Conservation (phyloP, 371 early-diverging fungal genomes). For the Haplosporangium sp. region DNA sequence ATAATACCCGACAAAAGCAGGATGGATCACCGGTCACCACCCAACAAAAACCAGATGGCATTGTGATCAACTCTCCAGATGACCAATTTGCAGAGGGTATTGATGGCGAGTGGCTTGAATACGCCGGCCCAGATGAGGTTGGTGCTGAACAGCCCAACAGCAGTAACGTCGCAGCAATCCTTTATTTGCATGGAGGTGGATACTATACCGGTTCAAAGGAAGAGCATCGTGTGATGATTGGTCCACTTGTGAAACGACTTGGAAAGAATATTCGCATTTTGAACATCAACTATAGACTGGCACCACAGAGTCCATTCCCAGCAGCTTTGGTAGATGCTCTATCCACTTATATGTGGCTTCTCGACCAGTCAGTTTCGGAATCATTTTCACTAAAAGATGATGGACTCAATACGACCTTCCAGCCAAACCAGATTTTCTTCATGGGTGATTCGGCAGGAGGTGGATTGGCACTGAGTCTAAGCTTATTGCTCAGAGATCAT, state of each 20-base stretch:
- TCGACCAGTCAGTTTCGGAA: constrained; percentile 39
- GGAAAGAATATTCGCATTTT: constrained; percentile 45
- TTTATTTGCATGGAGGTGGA: constrained; percentile 51
- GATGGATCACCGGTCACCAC: constrained; percentile 6
- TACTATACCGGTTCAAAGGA: constrained; percentile 50
- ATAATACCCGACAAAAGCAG: neutral
- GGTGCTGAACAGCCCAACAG: constrained; percentile 1
- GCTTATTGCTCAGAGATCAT: constrained; percentile 51
- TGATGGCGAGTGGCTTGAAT: constrained; percentile 48
- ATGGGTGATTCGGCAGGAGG: constrained; percentile 79
- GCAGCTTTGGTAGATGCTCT: constrained; percentile 43
- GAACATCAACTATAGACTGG: constrained; percentile 43
- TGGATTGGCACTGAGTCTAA: constrained; percentile 57
- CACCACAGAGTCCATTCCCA: constrained; percentile 47
- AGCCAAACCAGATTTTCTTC: constrained; percentile 58
- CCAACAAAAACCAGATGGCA: neutral
- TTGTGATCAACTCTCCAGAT: neutral
- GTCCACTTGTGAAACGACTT: constrained; percentile 42
- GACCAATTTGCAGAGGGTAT: constrained; percentile 40
- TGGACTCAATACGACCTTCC: constrained; percentile 10
- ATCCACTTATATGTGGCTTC: constrained; percentile 43
- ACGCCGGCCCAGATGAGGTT: constrained; percentile 19
- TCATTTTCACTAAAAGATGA: constrained; percentile 10
- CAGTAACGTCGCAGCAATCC: constrained; percentile 21
- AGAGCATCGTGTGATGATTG: constrained; percentile 48